These are phyloP conservation scores for Suillus spraguei DNA, from an alignment of 768 basidiomycete species.

Conservation along the genomic window DNA sequence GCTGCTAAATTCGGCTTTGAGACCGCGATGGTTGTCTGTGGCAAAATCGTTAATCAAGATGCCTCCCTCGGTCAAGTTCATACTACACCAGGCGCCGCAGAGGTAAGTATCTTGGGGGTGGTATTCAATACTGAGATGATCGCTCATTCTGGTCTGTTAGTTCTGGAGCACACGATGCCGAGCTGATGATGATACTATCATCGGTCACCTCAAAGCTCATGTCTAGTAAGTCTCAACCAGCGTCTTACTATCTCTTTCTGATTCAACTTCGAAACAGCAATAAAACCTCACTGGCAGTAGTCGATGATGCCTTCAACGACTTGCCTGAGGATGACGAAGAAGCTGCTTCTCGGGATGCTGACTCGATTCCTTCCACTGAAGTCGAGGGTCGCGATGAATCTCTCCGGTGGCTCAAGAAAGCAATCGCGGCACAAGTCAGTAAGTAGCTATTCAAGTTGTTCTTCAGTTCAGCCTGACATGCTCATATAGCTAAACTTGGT, in stretches of 20 bases:
- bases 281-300: background rate
- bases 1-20: conserved; percentile 15
- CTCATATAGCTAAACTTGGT: background rate
- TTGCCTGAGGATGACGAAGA: background rate
- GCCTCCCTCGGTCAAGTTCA: conserved; percentile 7
- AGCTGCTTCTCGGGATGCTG: background rate
- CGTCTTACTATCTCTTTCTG: background rate
- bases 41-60: conserved; percentile 16
- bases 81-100: conserved; percentile 3
- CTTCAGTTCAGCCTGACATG: background rate
- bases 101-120: conserved; percentile 7
- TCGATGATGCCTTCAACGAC: background rate
- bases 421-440: background rate
- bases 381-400: background rate
- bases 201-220: conserved; percentile 16
- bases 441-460: background rate
- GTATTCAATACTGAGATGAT: background rate
- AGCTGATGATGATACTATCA: conserved; percentile 9
- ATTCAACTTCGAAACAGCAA: background rate
- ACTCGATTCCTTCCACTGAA: background rate
- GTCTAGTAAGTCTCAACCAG: conserved; percentile 16
- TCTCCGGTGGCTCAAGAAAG: conserved; percentile 1
- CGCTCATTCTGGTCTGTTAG: conserved; percentile 3
- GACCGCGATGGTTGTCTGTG: conserved; percentile 13
- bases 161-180: conserved; percentile 14